Evolutionary conservation across 2,329 filamentous ascomycete species (phyloP).

Genomic region (Trichoderma sp.): DNA sequence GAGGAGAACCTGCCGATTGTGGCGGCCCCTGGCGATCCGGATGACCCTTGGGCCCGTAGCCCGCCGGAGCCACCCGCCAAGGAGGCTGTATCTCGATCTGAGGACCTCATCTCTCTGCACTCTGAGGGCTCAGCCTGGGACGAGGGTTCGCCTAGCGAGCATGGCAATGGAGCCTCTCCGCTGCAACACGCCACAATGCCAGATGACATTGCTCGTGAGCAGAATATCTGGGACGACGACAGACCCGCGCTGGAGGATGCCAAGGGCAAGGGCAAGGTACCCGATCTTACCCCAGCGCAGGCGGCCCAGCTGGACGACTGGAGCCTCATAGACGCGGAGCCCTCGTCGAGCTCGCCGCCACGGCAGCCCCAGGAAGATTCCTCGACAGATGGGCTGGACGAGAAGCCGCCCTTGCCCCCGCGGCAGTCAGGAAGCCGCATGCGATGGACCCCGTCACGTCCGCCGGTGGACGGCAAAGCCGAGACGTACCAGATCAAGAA

Average conservation of each 20-base stretch:
- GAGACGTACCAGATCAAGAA: constrained; percentile 95
- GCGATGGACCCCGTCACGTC: constrained; percentile 45
- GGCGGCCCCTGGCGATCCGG: constrained; percentile 35
- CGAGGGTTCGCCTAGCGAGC: constrained; percentile 39
- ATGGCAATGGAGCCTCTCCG: constrained; percentile 34
- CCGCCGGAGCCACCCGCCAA: constrained; percentile 32
- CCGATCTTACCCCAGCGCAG: constrained; percentile 29
- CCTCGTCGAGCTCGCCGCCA: constrained; percentile 32
- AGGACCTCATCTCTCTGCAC: constrained; percentile 43
- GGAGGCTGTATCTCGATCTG: constrained; percentile 35
- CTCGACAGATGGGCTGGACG: constrained; percentile 26
- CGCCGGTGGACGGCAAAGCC: constrained; percentile 50
- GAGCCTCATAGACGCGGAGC: constrained; percentile 54
- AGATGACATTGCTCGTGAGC: constrained; percentile 45
- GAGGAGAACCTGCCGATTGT: constrained; percentile 26
- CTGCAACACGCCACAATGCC: constrained; percentile 36
- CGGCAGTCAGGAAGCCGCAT: constrained; percentile 38
- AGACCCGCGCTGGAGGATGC: constrained; percentile 46
- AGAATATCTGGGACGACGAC: constrained; percentile 56
- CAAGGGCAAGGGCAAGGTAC: constrained; percentile 43
- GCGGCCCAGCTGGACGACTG: constrained; percentile 47
- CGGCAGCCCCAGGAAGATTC: constrained; percentile 28
- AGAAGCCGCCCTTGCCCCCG: constrained; percentile 46
- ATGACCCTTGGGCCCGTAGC: constrained; percentile 38
- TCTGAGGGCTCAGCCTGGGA: constrained; percentile 47